A percentile compares a stretch with the other conserved stretches of the same genome.
These are phyloP conservation scores for Sideroxylon spinosum DNA, from an alignment of 179 eudicot genomes.

Conservation along the genomic window DNA sequence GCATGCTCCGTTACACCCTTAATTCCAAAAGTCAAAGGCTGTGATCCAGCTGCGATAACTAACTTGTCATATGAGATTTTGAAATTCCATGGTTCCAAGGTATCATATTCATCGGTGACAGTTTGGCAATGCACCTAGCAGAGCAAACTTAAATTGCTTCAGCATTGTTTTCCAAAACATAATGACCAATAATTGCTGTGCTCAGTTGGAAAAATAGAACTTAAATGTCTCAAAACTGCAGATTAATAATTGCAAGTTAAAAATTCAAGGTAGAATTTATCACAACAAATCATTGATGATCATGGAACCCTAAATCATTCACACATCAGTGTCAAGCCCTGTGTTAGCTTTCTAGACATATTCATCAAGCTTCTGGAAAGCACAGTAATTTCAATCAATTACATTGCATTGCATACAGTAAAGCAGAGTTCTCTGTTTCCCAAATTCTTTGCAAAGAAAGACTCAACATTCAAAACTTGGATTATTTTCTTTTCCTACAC, in stretches of 20 bases:
- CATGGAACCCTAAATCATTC: background rate
- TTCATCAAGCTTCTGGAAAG: background rate
- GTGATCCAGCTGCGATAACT: constrained; percentile 82
- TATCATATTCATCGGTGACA: constrained; percentile 54
- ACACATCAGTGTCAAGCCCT: background rate
- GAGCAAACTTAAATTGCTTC: background rate
- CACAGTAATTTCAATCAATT: background rate
- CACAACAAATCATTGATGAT: background rate
- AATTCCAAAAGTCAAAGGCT: constrained; percentile 88
- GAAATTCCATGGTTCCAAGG: constrained; percentile 74
- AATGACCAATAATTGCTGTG: background rate
- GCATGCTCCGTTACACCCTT: constrained; percentile 87
- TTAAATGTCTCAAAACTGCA: background rate
- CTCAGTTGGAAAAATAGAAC: background rate
- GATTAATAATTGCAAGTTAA: background rate
- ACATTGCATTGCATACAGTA: no score
- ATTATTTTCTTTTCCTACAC: background rate
- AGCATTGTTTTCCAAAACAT: background rate
- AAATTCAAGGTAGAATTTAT: background rate
- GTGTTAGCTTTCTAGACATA: background rate
- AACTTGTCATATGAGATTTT: constrained; percentile 79
- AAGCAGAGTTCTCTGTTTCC: background rate
- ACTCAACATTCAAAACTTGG: background rate
- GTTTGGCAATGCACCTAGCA: constrained; percentile 61
- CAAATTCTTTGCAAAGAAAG: background rate